A percentile compares a stretch with the other conserved stretches of the same genome.
Conservation (phyloP, 2,329 filamentous ascomycete genomes). For the Thelonectria olida region DNA sequence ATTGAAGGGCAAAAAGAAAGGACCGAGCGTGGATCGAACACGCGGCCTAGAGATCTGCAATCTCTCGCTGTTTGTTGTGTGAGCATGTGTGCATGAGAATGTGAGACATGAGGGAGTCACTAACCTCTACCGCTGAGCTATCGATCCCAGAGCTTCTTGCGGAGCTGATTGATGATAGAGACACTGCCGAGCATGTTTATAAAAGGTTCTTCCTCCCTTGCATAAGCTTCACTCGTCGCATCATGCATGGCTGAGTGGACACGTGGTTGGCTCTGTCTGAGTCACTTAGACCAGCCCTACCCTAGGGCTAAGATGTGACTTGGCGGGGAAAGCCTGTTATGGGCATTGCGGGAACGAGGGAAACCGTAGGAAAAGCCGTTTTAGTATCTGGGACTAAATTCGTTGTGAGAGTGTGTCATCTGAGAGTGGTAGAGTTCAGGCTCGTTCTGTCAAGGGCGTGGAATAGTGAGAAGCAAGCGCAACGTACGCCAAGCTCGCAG, state of each 20-base stretch:
- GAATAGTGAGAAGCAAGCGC: no score
- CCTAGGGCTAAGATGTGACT: no score
- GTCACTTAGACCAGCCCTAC: neutral
- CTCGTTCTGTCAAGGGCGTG: no score
- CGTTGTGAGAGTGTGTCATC: no score
- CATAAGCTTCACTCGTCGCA: neutral
- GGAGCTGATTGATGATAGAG: neutral
- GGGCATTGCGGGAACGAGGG: no score
- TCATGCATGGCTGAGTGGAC: neutral
- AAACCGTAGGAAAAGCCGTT: no score
- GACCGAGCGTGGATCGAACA: constrained; percentile 13
- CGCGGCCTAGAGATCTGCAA: constrained; percentile 14
- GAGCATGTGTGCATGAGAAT: neutral
- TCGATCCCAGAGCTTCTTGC: neutral
- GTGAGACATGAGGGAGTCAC: neutral
- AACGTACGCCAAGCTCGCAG: no score
- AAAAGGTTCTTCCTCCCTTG: neutral
- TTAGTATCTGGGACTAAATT: no score
- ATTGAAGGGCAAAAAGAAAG: constrained; percentile 2
- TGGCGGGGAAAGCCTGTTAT: neutral
- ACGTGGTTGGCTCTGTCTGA: neutral
- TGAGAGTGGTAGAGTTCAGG: no score
- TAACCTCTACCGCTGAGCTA: constrained; percentile 19
- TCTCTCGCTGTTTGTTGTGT: constrained; percentile 5
- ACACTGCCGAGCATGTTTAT: neutral